Evolutionary conservation across 2,329 filamentous ascomycete species (phyloP).

Genomic region (Cladophialophora immunda): DNA sequence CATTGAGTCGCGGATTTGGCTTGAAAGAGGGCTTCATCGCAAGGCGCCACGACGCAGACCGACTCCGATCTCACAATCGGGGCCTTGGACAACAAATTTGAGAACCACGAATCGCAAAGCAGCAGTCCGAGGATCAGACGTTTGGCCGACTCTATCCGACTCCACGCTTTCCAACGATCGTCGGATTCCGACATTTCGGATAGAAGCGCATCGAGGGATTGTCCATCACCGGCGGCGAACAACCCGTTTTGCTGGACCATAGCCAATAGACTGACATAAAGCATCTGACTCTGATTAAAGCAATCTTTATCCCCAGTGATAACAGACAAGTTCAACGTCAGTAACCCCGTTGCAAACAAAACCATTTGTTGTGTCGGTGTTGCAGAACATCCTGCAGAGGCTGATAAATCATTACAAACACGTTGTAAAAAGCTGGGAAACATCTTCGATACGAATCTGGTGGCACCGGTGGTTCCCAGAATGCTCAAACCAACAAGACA

Average conservation of each 20-base stretch:
- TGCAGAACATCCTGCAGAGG: constrained; percentile 51
- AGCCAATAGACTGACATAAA: constrained; percentile 61
- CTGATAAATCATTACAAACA: constrained; percentile 54
- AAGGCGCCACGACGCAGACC: constrained; percentile 57
- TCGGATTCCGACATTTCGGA: constrained; percentile 58
- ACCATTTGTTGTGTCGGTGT: constrained; percentile 54
- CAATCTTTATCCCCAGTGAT: constrained; percentile 58
- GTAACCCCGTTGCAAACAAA: constrained; percentile 57
- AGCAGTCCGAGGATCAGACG: constrained; percentile 59
- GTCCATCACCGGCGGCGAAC: constrained; percentile 58
- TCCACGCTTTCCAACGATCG: constrained; percentile 62
- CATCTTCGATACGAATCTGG: constrained; percentile 58
- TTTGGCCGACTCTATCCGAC: constrained; percentile 61
- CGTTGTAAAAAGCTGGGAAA: constrained; percentile 54
- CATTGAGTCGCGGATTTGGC: constrained; percentile 50
- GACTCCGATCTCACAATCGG: constrained; percentile 57
- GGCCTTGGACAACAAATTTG: constrained; percentile 57
- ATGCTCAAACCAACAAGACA: constrained; percentile 63
- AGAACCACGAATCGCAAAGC: constrained; percentile 59
- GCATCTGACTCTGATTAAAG: constrained; percentile 59
- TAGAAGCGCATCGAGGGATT: constrained; percentile 51
- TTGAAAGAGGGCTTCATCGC: constrained; percentile 55
- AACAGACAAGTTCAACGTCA: constrained; percentile 60
- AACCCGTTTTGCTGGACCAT: constrained; percentile 60
- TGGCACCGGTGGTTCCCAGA: constrained; percentile 61